These are phyloP conservation scores for Spathaspora sp. DNA, from an alignment of 1,139 yeast species.

Conservation along the genomic window DNA sequence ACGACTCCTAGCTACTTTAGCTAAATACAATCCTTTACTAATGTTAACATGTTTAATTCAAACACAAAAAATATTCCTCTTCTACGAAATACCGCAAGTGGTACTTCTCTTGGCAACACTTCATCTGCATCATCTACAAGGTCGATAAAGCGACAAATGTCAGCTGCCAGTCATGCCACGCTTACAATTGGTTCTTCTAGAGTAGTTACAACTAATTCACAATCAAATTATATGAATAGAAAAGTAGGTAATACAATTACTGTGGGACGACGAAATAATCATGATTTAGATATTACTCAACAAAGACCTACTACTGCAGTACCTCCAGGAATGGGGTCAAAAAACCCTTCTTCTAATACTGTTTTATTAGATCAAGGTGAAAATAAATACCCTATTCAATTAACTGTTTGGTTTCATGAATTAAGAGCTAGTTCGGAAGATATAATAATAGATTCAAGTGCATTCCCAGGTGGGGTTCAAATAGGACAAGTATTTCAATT, in stretches of 20 bases:
- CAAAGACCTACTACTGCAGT: not conserved
- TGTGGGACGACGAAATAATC: slow-evolving; percentile 13
- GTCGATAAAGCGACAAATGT: slow-evolving; percentile 15
- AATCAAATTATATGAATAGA: slow-evolving; percentile 10
- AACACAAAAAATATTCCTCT: slow-evolving; percentile 3
- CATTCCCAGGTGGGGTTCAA: slow-evolving; percentile 55
- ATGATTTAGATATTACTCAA: slow-evolving; percentile 8
- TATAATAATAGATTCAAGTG: slow-evolving; percentile 58
- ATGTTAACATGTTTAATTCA: slow-evolving; percentile 26
- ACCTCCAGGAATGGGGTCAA: not conserved
- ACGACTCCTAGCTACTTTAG: not conserved
- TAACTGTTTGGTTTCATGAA: slow-evolving; percentile 79
- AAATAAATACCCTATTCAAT: slow-evolving; percentile 29
- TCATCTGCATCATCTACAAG: slow-evolving; percentile 1
- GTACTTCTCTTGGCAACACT: not conserved
- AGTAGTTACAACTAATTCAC: slow-evolving; percentile 7
- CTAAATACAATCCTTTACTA: not conserved
- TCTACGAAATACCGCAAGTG: not conserved
- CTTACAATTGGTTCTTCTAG: slow-evolving; percentile 19
- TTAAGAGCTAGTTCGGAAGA: slow-evolving; percentile 55
- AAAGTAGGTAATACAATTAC: slow-evolving; percentile 15
- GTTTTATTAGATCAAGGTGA: slow-evolving; percentile 8
- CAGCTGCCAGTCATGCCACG: slow-evolving; percentile 21
- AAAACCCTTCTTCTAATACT: not conserved
- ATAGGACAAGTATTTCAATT: slow-evolving; percentile 79